Percentiles rank a stretch among this genome's conserved stretches.
These are phyloP conservation scores for Oryza coarctata DNA, from an alignment of 176 grass and related monocot genomes.

Conservation along the genomic window DNA sequence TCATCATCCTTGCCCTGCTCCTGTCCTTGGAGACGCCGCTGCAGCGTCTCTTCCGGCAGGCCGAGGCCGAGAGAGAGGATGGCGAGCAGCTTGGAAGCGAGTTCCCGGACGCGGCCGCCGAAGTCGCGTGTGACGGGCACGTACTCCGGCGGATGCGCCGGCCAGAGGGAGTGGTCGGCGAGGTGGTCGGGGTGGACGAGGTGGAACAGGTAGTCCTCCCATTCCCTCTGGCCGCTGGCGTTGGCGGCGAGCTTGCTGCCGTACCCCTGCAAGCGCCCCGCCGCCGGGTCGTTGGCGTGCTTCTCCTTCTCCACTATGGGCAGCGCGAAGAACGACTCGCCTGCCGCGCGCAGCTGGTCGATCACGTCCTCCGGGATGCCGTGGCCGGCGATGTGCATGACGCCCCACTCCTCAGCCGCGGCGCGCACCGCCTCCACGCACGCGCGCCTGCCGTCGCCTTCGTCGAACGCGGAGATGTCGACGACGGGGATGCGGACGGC, in stretches of 20 bases:
- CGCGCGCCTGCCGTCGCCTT: neutral
- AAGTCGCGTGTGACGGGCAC: neutral
- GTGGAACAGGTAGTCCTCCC: conserved; percentile 98
- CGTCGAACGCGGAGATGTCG: conserved; percentile 53
- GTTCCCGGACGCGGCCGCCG: neutral
- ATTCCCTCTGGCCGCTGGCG: conserved; percentile 60
- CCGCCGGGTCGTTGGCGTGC: conserved; percentile 74
- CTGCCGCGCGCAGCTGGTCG: conserved; percentile 49
- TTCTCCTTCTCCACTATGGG: conserved; percentile 66
- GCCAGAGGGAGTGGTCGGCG: conserved; percentile 55
- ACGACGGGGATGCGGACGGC: conserved; percentile 59
- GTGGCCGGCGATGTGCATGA: conserved; percentile 84
- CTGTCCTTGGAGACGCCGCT: conserved; percentile 36
- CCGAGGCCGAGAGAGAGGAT: conserved; percentile 69
- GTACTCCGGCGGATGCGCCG: conserved; percentile 53
- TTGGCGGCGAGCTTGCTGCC: conserved; percentile 73
- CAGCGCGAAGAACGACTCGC: conserved; percentile 64
- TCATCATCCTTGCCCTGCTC: neutral
- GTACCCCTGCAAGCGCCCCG: conserved; percentile 64
- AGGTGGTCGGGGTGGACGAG: conserved; percentile 59
- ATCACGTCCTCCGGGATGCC: conserved; percentile 50
- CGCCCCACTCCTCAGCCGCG: conserved; percentile 78
- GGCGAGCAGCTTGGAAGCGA: conserved; percentile 56
- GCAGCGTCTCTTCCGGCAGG: conserved; percentile 28
- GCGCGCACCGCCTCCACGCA: conserved; percentile 54